These are phyloP conservation scores for Pseudozyma tsukubaensis DNA, from an alignment of 1,284 basidiomycete genomes.

Conservation along the genomic window DNA sequence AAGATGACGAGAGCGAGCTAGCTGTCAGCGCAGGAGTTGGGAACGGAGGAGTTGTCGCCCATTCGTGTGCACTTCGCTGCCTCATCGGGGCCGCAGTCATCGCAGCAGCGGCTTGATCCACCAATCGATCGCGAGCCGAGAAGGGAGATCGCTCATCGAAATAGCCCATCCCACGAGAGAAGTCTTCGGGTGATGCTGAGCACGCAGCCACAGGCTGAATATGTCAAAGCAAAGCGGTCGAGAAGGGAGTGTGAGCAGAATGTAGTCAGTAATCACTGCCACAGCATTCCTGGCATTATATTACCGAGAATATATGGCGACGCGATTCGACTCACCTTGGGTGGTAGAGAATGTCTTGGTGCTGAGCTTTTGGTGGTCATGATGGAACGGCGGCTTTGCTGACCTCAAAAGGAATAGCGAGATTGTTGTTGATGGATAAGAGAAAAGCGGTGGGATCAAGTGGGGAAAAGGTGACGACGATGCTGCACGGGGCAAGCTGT, in stretches of 20 bases:
- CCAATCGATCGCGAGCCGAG: constrained; percentile 10
- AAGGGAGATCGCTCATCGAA: constrained; percentile 11
- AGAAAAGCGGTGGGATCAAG: constrained; percentile 11
- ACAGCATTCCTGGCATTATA: neutral
- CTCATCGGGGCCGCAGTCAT: constrained; percentile 6
- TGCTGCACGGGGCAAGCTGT: constrained; percentile 14
- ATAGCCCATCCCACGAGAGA: constrained; percentile 4
- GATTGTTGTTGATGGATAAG: constrained; percentile 8
- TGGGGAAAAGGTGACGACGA: constrained; percentile 11
- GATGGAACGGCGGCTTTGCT: constrained; percentile 5
- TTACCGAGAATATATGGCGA: constrained; percentile 2
- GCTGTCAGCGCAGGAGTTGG: constrained; percentile 30
- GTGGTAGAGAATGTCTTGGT: constrained; percentile 42
- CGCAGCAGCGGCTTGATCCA: neutral
- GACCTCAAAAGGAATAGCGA: constrained; percentile 3
- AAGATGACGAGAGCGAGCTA: constrained; percentile 38
- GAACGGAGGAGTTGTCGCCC: constrained; percentile 27
- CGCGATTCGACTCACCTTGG: constrained; percentile 31
- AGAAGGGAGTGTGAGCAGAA: too few species aligned
- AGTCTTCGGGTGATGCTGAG: constrained; percentile 11
- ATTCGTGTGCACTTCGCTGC: constrained; percentile 17
- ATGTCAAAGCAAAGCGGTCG: neutral
- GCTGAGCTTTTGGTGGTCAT: constrained; percentile 38
- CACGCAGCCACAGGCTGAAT: constrained; percentile 23
- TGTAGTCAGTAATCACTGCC: neutral